These are phyloP conservation scores for Prunus davidiana DNA, from an alignment of 306 rosid species.

Conservation along the genomic window DNA sequence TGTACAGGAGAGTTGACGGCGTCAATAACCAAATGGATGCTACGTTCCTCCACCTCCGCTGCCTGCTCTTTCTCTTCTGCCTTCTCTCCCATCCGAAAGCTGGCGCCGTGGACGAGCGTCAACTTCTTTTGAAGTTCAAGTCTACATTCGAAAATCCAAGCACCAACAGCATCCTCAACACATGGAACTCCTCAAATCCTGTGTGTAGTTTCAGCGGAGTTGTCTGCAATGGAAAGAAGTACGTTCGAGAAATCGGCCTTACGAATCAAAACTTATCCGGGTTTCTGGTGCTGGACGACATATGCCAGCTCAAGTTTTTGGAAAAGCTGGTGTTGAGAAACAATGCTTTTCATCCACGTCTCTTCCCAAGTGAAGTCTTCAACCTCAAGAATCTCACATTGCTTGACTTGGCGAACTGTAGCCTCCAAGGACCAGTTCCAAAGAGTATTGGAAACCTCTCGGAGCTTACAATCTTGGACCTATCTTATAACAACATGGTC, in stretches of 20 bases:
- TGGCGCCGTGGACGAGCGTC: conserved; percentile 48
- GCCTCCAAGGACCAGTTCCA: conserved; percentile 60
- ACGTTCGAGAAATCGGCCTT: conserved; percentile 54
- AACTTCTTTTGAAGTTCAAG: conserved; percentile 50
- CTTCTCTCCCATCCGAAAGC: conserved; percentile 30
- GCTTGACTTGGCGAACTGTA: conserved; percentile 66
- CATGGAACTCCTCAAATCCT: conserved; percentile 45
- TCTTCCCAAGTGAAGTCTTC: conserved; percentile 49
- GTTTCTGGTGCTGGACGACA: conserved; percentile 46
- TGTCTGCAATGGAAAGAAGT: conserved; percentile 35
- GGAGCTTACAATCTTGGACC: conserved; percentile 52
- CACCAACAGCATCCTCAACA: conserved; percentile 20
- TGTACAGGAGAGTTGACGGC: too few relatives aligned
- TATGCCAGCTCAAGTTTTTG: conserved; percentile 57
- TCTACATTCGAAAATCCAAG: conserved; percentile 33
- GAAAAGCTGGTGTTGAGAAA: conserved; percentile 64
- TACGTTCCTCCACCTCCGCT: neutral
- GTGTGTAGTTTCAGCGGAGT: conserved; percentile 55
- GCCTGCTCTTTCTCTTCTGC: conserved; percentile 25
- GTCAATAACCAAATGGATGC: too few relatives aligned
- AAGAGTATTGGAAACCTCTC: conserved; percentile 60
- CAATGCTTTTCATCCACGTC: conserved; percentile 46
- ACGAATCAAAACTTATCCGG: conserved; percentile 46
- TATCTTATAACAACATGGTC: conserved; percentile 47
- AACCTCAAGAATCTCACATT: conserved; percentile 44